Percentiles rank a stretch among this genome's conserved stretches.
Evolutionary conservation across 2,329 filamentous ascomycete species (phyloP).

Genomic region (Fusarium devonianum): DNA sequence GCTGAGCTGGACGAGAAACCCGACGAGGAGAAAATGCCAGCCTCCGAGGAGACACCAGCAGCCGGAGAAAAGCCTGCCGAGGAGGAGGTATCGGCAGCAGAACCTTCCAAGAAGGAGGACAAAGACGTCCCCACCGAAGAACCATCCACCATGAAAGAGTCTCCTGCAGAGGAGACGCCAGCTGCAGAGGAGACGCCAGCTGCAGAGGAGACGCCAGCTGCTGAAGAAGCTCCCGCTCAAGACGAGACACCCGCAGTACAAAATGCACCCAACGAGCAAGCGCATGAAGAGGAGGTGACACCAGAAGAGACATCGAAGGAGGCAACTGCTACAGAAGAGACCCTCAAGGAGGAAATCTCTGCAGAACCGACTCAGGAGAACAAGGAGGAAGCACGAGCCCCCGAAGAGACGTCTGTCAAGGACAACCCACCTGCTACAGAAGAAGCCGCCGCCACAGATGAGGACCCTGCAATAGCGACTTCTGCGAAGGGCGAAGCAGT

Average conservation of each 20-base stretch:
- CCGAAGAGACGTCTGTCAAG: slow-evolving; percentile 8
- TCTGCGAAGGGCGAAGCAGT: not conserved
- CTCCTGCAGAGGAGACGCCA: slow-evolving; percentile 6
- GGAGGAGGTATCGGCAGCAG: slow-evolving; percentile 11
- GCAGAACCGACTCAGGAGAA: not conserved
- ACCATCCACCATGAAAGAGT: not conserved
- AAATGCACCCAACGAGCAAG: slow-evolving; percentile 1
- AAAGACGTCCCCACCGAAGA: slow-evolving; percentile 20
- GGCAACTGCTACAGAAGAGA: slow-evolving; percentile 14
- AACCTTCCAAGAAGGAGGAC: slow-evolving; percentile 5
- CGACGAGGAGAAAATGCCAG: slow-evolving; percentile 11
- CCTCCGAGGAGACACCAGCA: slow-evolving; percentile 1
- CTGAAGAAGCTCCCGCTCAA: slow-evolving; percentile 10
- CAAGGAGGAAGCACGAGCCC: not conserved
- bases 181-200: slow-evolving; percentile 2
- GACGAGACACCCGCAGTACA: not conserved
- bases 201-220: slow-evolving; percentile 4
- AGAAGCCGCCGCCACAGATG: not conserved
- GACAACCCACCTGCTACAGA: slow-evolving; percentile 5
- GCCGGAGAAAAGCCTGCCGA: slow-evolving; percentile 2
- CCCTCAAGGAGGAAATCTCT: slow-evolving; percentile 7
- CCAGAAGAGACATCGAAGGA: slow-evolving; percentile 8
- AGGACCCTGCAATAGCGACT: too few relatives aligned
- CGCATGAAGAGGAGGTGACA: slow-evolving; percentile 1
- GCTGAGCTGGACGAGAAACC: slow-evolving; percentile 9